These are phyloP conservation scores for Podospora tetraspora DNA, from an alignment of 495 filamentous ascomycete genomes.

Conservation along the genomic window DNA sequence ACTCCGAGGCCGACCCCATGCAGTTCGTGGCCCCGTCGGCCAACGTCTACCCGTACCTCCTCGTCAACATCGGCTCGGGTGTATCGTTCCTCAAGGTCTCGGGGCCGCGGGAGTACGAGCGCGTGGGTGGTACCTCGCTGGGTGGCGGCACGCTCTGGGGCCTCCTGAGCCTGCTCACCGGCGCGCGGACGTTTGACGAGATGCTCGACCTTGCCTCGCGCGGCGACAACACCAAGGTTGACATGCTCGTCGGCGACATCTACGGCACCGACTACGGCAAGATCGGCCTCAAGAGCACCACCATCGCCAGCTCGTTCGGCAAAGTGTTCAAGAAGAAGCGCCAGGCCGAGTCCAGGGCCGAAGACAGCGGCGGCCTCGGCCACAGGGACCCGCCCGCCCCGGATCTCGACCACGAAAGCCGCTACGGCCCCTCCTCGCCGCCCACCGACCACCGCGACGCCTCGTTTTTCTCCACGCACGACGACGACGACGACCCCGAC, in stretches of 20 bases:
- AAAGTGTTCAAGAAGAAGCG: conserved; percentile 89
- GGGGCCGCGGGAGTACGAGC: conserved; percentile 74
- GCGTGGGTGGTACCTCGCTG: conserved; percentile 90
- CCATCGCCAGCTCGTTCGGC: conserved; percentile 92
- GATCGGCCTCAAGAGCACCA: conserved; percentile 87
- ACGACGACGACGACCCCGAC: conserved; percentile 3
- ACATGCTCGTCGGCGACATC: conserved; percentile 97
- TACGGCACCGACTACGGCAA: conserved; percentile 94
- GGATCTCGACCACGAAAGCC: conserved; percentile 9
- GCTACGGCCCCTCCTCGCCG: conserved; percentile 1
- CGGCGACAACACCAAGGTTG: conserved; percentile 87
- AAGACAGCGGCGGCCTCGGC: conserved; percentile 62
- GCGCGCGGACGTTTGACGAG: conserved; percentile 86
- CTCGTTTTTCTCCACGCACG: neutral
- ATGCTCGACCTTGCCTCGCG: conserved; percentile 92
- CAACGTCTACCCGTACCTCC: conserved; percentile 89
- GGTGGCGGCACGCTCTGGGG: conserved; percentile 97
- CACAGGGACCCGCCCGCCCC: conserved; percentile 42
- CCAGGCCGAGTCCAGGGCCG: conserved; percentile 66
- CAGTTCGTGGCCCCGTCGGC: conserved; percentile 63
- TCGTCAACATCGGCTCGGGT: conserved; percentile 98
- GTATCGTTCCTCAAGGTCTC: conserved; percentile 98
- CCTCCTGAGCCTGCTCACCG: conserved; percentile 80
- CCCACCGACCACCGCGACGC: conserved; percentile 5
- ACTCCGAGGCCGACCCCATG: conserved; percentile 83